These are phyloP conservation scores for Diaporthe sp. DNA, from an alignment of 2,329 filamentous ascomycete species.

Conservation along the genomic window DNA sequence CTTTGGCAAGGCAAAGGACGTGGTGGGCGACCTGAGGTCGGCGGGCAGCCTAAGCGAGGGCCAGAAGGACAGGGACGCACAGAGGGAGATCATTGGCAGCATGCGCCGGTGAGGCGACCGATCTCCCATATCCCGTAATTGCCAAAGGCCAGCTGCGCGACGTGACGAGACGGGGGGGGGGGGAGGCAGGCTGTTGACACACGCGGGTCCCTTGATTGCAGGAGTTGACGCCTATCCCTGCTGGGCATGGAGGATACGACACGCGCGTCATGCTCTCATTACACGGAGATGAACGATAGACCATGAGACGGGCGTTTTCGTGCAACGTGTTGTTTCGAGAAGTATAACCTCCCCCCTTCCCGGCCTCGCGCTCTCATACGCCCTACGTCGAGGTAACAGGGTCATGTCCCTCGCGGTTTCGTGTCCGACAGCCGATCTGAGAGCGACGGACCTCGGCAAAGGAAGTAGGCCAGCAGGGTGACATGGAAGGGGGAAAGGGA, in stretches of 20 bases:
- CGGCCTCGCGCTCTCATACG: neutral
- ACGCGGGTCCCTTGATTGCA: constrained; percentile 28
- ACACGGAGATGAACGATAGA: constrained; percentile 39
- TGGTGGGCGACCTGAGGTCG: constrained; percentile 94
- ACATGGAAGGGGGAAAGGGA: neutral
- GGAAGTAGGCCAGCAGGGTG: neutral
- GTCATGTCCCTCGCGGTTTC: neutral
- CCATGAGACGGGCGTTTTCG: constrained; percentile 35
- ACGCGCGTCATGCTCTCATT: constrained; percentile 26
- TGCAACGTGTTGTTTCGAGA: constrained; percentile 34
- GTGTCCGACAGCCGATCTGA: neutral
- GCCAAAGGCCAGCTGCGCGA: neutral
- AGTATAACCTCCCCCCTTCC: neutral
- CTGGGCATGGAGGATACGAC: constrained; percentile 31
- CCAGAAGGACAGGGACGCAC: constrained; percentile 85
- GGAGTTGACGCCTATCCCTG: constrained; percentile 31
- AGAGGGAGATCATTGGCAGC: constrained; percentile 86
- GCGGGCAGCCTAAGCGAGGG: constrained; percentile 87
- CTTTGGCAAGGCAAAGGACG: constrained; percentile 99
- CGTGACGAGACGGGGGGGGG: neutral
- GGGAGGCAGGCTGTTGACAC: constrained; percentile 13
- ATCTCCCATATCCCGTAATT: neutral
- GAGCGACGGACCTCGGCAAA: neutral
- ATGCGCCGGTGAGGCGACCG: constrained; percentile 59
- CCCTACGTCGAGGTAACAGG: constrained; percentile 17